Base-by-base conservation (phyloP, 805 yeast genomes). In the Yamadazyma philogaea region DNA sequence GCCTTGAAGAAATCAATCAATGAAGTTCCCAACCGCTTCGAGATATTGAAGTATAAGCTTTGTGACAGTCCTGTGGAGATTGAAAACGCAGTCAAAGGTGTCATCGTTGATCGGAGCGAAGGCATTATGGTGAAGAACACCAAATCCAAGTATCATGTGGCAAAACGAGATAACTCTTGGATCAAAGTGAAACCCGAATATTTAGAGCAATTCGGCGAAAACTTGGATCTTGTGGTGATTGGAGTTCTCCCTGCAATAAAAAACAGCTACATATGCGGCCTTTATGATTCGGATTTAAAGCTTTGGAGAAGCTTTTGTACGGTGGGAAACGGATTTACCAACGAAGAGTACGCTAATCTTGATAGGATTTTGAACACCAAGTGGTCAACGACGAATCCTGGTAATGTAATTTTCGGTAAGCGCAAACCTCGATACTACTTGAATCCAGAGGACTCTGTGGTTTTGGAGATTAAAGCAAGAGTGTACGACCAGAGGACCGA, bases 161-260 rank as follows among this genome's bases (percentile, higher is more conserved):
- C 73, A 26, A 44, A 40, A 16, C 65, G 88, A 38, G 71, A 73
- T 33, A 76, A 74, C 14, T 63, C 72, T n/a, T 91, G 97, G 96
- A 68, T 88, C 12, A 91, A 91, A 55, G 77, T 91, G 2, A 91
- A 91, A 59, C 98, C 98, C 0, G 96, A 90, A 51, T 90, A 89
- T 56, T 66, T 89, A 40, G 84, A 81, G 42, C 87, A 84, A 45
- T 84, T 85, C 60, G 96, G 96, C 7, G 96, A 89, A 49, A 85
- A 86, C 53, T 67, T 89, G 47, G 98, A 91, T 60, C 59, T 89
- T 37, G 68, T 81, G 2, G 77, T 91, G 0, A 81, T 90, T 44
- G 99, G 97, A 0, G 83, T 81, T 42, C 81, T 78, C 43, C 80
- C 81, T 14, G 88, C 87, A 0, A 72, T 76, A 17, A 91, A 91